A percentile compares a stretch with the other conserved stretches of the same genome.
These are phyloP conservation scores for Tolypocladium ophioglossoides DNA, from an alignment of 2,329 filamentous ascomycete genomes.

Conservation along the genomic window DNA sequence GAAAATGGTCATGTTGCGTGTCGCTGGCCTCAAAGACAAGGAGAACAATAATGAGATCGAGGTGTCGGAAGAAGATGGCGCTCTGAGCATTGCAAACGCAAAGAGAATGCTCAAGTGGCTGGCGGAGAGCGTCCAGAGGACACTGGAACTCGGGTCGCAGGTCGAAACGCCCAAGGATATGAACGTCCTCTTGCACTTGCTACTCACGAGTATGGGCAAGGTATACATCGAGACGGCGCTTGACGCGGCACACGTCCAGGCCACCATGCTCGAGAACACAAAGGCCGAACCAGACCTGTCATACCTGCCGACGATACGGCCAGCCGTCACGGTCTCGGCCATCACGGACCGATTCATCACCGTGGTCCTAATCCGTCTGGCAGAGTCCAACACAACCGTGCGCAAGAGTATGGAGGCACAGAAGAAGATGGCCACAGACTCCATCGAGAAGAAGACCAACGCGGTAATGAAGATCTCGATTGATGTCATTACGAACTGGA, in stretches of 20 bases:
- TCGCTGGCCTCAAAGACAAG: conserved; percentile 73
- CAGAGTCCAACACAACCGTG: conserved; percentile 81
- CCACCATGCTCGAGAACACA: conserved; percentile 62
- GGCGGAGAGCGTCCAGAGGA: conserved; percentile 84
- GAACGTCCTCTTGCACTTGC: conserved; percentile 68
- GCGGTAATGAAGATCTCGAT: conserved; percentile 45
- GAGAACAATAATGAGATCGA: conserved; percentile 79
- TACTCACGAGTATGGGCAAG: conserved; percentile 81
- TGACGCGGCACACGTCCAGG: conserved; percentile 62
- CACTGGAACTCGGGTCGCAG: conserved; percentile 78
- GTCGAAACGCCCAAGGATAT: conserved; percentile 93
- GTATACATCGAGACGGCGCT: conserved; percentile 61
- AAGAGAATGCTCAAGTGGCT: conserved; percentile 98
- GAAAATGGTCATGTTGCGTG: conserved; percentile 78
- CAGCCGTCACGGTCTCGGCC: conserved; percentile 80
- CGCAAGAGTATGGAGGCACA: conserved; percentile 82
- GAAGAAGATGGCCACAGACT: conserved; percentile 59
- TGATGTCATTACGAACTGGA: conserved; percentile 66
- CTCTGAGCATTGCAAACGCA: conserved; percentile 72
- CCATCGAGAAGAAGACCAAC: conserved; percentile 76
- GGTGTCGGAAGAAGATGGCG: conserved; percentile 81
- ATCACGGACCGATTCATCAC: conserved; percentile 89
- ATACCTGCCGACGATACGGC: conserved; percentile 69
- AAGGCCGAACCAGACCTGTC: conserved; percentile 82
- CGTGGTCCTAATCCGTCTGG: conserved; percentile 81